Conservation (phyloP, 495 filamentous ascomycete species). For the Penicillium alfredii region DNA sequence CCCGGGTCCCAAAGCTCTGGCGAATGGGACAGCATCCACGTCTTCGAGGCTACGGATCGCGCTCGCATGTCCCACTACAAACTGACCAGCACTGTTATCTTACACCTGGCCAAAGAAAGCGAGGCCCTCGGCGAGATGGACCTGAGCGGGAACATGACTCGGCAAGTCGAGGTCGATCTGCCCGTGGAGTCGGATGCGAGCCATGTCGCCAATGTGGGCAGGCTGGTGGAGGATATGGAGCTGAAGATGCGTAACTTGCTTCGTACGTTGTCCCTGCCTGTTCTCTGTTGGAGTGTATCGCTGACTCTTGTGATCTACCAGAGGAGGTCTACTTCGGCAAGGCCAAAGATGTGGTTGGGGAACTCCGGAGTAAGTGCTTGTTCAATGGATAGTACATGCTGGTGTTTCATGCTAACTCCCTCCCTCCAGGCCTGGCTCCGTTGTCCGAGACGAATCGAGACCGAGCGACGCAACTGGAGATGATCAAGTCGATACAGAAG, state of each 20-base stretch:
- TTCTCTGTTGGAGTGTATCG: not conserved
- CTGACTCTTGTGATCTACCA: conserved; percentile 20
- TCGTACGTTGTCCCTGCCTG: conserved; percentile 42
- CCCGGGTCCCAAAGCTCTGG: conserved; percentile 68
- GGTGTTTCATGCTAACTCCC: conserved; percentile 2
- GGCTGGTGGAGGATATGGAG: conserved; percentile 98
- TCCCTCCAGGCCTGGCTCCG: conserved; percentile 55
- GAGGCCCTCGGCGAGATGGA: conserved; percentile 82
- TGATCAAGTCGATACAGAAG: conserved; percentile 58
- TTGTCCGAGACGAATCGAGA: conserved; percentile 84
- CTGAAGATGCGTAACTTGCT: conserved; percentile 98
- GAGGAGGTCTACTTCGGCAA: conserved; percentile 99
- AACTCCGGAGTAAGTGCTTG: conserved; percentile 69
- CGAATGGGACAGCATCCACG: conserved; percentile 97
- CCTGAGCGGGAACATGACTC: conserved; percentile 93
- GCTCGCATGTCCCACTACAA: conserved; percentile 92
- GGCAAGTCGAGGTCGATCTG: conserved; percentile 87
- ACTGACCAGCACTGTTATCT: conserved; percentile 92
- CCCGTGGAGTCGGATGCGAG: conserved; percentile 83
- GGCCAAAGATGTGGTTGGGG: conserved; percentile 97
- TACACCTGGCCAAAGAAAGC: conserved; percentile 69
- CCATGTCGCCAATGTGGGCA: conserved; percentile 93
- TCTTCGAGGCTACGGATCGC: conserved; percentile 91
- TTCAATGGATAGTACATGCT: not conserved
- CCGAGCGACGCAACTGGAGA: conserved; percentile 79